Base-by-base conservation (phyloP, 108 stramenopile species). In the Stephanodiscus triporus region DNA sequence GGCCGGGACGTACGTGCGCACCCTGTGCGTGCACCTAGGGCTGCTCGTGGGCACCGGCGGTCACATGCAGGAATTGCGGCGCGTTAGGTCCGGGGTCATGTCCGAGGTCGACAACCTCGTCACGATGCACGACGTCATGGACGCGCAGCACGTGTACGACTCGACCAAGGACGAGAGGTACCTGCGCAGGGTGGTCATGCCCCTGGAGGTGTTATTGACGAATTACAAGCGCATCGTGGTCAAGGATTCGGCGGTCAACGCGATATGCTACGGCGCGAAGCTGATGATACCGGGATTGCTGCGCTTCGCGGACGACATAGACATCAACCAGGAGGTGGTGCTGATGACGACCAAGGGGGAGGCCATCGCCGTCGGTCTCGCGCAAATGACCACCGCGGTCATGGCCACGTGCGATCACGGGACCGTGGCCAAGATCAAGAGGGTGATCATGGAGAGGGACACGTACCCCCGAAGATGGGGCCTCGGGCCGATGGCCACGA, bases 241-340 rank as follows among this genome's bases (percentile, higher is more conserved):
- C 54, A 99, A 99, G 87, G 99, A 99, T 84, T 95, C 93, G 17
- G 98, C 98, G 14, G 97, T 99, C 32, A 99, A 99, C 82, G 98
- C 99, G 23, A 96, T 99, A 80, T 99, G 99, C 84, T 99, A 99
- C 82, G 99, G 99, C n/a, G 99, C 99, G 63, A 99, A 99, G 87
- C 86, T 99, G 13, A 99, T 99, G 98, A 95, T 99, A 55, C 99
- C 99, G 9, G 99, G 99, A 38, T 70, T 99, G 56, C 70, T 99
- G 42, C 88, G 99, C 63, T 99, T 99, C 82, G 98, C 98, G 9
- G 96, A 99, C 78, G 96, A 93, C 73, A 97, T 99, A 69, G 98
- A 99, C 83, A 77, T 98, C 47, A 90, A 90, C 72, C 90, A 94
- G 54, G 99, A 99, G 87, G 97, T 99, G 29, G 98, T 99, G 36